Evolutionary conservation across 306 rosid genomes (phyloP).

Genomic region (Echinosophora koreensis): DNA sequence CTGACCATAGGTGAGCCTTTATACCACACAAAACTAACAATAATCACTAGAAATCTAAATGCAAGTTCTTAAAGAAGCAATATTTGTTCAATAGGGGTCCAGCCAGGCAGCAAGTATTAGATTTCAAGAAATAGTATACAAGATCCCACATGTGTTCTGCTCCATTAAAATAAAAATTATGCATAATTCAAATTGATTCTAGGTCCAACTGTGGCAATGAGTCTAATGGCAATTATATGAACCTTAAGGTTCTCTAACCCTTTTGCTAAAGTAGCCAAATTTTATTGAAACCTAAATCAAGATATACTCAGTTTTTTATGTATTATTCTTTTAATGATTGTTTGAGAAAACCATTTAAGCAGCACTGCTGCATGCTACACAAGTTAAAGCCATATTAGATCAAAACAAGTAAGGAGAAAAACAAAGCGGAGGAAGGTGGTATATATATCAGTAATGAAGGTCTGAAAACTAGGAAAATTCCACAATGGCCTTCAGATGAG

Average conservation of each 20-base stretch:
- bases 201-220: constrained; percentile 6
- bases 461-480: constrained; percentile 15
- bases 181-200: neutral
- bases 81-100: neutral
- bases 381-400: constrained; percentile 3
- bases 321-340: neutral
- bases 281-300: constrained; percentile 27
- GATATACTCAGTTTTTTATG: constrained; percentile 2
- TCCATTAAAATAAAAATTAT: neutral
- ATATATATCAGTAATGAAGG: constrained; percentile 4
- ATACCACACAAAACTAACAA: constrained; percentile 26
- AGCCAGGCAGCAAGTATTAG: neutral
- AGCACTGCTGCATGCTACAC: neutral
- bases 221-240: constrained; percentile 8
- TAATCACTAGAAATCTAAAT: neutral
- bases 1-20: constrained; percentile 5
- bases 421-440: constrained; percentile 20
- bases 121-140: neutral
- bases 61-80: constrained; percentile 12
- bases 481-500: constrained; percentile 25
- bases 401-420: constrained; percentile 11
- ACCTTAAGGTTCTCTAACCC: neutral
- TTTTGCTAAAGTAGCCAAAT: constrained; percentile 17
- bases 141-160: neutral
- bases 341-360: neutral